Percentiles rank a stretch among this genome's conserved stretches.
phyloP scores from a whole-genome alignment of 257 asterid species.

The Gentiana dahurica region DNA sequence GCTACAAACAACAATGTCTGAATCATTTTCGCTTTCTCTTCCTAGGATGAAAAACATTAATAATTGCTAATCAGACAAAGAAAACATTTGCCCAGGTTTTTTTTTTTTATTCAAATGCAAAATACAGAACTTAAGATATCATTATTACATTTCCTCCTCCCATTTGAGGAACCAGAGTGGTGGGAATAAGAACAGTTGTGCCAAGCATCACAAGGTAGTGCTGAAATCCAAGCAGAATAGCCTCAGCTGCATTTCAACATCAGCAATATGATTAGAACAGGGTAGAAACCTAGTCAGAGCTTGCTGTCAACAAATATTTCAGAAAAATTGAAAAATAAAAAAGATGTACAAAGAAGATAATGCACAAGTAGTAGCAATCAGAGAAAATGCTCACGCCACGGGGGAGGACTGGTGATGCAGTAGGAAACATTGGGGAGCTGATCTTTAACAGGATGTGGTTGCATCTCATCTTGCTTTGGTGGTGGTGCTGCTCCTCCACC shows the following conservation, averaged over 20 bases:
- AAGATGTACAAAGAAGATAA: not conserved
- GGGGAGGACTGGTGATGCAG: conserved; percentile 94
- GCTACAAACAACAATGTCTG: conserved; percentile 93
- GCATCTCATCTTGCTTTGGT: conserved; percentile 71
- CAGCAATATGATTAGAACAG: too few relatives aligned
- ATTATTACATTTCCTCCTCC: conserved; percentile 76
- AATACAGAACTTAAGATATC: not conserved
- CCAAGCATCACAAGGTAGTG: conserved; percentile 99
- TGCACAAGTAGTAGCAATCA: not conserved
- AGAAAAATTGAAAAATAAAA: too few relatives aligned
- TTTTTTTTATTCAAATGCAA: not conserved
- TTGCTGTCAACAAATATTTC: too few relatives aligned
- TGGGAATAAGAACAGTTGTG: conserved; percentile 82
- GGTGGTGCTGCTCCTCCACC: conserved; percentile 66
- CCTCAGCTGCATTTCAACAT: conserved; percentile 69
- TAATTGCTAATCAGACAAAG: conserved; percentile 1
- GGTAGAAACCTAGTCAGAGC: too few relatives aligned
- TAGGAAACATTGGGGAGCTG: conserved; percentile 75
- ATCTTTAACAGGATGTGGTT: conserved; percentile 80
- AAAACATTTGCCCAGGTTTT: not conserved
- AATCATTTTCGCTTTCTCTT: conserved; percentile 74
- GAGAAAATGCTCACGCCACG: conserved; percentile 69
- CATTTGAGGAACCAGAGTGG: conserved; percentile 74
- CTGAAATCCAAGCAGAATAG: conserved; percentile 87
- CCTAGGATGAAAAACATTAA: conserved; percentile 24